Conservation (phyloP, 257 asterid genomes). For the Misopates orontium region DNA sequence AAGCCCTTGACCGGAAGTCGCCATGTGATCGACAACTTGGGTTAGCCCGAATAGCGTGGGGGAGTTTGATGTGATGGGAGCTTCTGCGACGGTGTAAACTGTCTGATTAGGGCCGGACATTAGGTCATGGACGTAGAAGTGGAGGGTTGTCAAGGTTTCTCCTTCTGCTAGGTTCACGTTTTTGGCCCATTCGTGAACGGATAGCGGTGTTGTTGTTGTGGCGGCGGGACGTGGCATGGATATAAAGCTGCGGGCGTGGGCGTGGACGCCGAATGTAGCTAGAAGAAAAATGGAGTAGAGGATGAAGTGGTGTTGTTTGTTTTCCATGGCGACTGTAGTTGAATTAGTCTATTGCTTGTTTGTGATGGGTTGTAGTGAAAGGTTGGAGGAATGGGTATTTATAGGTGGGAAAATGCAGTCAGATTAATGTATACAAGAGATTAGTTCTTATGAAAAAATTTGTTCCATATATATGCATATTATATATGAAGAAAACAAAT, state of each 20-base stretch:
- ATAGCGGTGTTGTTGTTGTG: conserved; percentile 1
- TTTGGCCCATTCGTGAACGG: conserved; percentile 26
- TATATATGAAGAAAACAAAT: neutral
- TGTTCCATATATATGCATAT: neutral
- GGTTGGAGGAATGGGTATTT: conserved; percentile 2
- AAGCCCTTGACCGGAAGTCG: conserved; percentile 30
- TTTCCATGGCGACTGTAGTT: conserved; percentile 17
- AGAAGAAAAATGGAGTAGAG: conserved; percentile 12
- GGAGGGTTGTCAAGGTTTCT: conserved; percentile 38
- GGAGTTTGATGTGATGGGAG: conserved; percentile 33
- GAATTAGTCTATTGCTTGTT: neutral
- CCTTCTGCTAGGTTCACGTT: conserved; percentile 16
- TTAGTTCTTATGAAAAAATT: neutral
- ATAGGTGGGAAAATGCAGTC: neutral
- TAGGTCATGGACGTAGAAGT: conserved; percentile 44
- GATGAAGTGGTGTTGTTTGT: conserved; percentile 8
- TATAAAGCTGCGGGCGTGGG: neutral
- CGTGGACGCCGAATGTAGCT: neutral
- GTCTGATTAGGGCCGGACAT: conserved; percentile 32
- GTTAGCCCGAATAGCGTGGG: conserved; percentile 33
- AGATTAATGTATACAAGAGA: neutral
- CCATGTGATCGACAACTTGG: conserved; percentile 36
- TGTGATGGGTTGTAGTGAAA: neutral
- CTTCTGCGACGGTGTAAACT: conserved; percentile 34
- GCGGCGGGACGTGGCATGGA: too few relatives aligned